phyloP scores from a whole-genome alignment of 331 rosid genomes.

The Rhamnella rubrinervis region DNA sequence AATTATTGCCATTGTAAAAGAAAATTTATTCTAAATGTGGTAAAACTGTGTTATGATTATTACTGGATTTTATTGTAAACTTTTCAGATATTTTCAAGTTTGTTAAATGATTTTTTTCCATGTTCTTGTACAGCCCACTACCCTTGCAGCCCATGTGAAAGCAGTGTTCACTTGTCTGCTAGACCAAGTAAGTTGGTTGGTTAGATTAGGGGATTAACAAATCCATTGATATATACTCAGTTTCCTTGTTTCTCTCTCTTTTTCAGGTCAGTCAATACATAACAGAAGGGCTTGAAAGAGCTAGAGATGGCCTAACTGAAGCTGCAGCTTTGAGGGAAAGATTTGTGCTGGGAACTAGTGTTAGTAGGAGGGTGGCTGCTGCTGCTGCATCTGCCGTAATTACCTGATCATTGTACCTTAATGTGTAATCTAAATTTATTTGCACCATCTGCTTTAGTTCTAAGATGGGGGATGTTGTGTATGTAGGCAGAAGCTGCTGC shows the following conservation, averaged over 20 bases:
- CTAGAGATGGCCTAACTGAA: constrained; percentile 90
- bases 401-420: constrained; percentile 26
- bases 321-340: constrained; percentile 95
- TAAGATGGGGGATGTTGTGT: constrained; percentile 30
- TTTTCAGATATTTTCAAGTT: constrained; percentile 5
- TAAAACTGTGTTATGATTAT: not conserved
- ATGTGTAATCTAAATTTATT: constrained; percentile 17
- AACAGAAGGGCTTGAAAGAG: constrained; percentile 94
- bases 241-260: constrained; percentile 7
- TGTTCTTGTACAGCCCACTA: constrained; percentile 64
- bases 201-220: constrained; percentile 19
- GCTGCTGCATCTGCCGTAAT: constrained; percentile 97
- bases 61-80: not conserved
- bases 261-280: constrained; percentile 90
- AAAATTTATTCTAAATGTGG: not conserved
- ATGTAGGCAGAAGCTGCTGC: constrained; percentile 99
- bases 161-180: constrained; percentile 88
- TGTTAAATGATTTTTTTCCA: not conserved
- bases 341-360: constrained; percentile 72
- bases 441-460: not conserved
- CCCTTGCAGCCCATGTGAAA: constrained; percentile 79
- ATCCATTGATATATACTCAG: constrained; percentile 24
- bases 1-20: not conserved
- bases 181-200: constrained; percentile 81
- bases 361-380: constrained; percentile 95